Base-by-base conservation (phyloP, 495 filamentous ascomycete species). In the Cudoniella acicularis region DNA sequence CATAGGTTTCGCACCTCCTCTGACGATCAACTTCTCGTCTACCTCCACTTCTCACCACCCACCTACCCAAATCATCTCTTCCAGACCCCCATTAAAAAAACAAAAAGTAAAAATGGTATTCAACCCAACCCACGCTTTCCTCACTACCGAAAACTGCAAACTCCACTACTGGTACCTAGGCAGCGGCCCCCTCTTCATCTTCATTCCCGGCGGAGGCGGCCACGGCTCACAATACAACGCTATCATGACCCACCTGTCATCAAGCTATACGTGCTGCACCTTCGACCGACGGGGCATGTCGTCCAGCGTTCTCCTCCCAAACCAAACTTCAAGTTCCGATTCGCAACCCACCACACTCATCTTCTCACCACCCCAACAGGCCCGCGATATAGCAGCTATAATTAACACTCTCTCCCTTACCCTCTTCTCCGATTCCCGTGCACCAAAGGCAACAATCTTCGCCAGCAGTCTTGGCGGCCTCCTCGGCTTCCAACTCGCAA, bases 401-500 rank as follows among this genome's bases (percentile, higher is more conserved):
- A 36, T 36, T 4, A 36, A 36, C 4, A 13, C 30, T 52, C 23
- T 56, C 23, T 6, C 4, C 13, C 13, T 36, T 13, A 13, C 4
- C 13, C 4, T 13, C 54, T n/a, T n/a, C n/a, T n/a, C n/a, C n/a
- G n/a, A n/a, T n/a, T n/a, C n/a, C n/a, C n/a, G n/a, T n/a, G n/a
- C n/a, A n/a, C n/a, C n/a, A 11, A 63, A 57, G 36, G 42, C 68
- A 17, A 63, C 58, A 50, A 11, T 70, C 22, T 70, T 70, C 46
- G 68, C 57, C 17, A 69, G 62, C 62, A 69, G 66, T 58, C 53
- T 59, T 54, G 68, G 66, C 11, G 64, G 64, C 10, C 57, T 70
- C 42, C 65, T 70, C 24, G 53, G 56, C 3, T 57, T 64, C 25
- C 66, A 68, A 46, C 61, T 70, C 41, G 64, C 68, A n/a, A 58